phyloP scores from a whole-genome alignment of 1,139 yeast species.

The Kodamaea sp. region DNA sequence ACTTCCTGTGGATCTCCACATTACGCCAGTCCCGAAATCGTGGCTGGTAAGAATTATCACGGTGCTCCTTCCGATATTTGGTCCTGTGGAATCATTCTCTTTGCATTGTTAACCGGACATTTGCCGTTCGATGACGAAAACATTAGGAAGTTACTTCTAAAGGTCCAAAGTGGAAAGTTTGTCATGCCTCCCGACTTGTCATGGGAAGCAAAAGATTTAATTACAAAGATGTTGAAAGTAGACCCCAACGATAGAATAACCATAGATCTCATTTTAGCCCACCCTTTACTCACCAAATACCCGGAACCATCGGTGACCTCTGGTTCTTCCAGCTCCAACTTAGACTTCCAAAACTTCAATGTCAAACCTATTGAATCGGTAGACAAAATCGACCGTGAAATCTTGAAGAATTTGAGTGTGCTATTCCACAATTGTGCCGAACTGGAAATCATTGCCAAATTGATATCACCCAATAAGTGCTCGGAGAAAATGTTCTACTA shows the following conservation, averaged over 20 bases:
- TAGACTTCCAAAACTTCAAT: slow-evolving; percentile 34
- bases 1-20: slow-evolving; percentile 99
- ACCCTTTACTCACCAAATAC: slow-evolving; percentile 80
- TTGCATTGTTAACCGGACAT: slow-evolving; percentile 92
- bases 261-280: slow-evolving; percentile 69
- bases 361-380: slow-evolving; percentile 51
- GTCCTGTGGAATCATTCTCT: slow-evolving; percentile 96
- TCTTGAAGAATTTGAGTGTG: slow-evolving; percentile 80
- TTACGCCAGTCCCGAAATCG: slow-evolving; percentile 97
- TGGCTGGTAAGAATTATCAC: slow-evolving; percentile 89
- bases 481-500: slow-evolving; percentile 92
- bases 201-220: slow-evolving; percentile 82
- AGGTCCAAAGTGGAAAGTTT: slow-evolving; percentile 89
- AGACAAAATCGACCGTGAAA: slow-evolving; percentile 74
- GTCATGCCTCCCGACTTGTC: slow-evolving; percentile 81
- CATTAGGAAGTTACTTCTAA: slow-evolving; percentile 77
- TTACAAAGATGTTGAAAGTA: slow-evolving; percentile 76
- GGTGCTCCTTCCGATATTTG: slow-evolving; percentile 98
- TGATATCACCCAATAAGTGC: slow-evolving; percentile 60
- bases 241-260: slow-evolving; percentile 78
- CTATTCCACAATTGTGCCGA: slow-evolving; percentile 87
- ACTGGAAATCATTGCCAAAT: slow-evolving; percentile 56
- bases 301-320: slow-evolving; percentile 38
- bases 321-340: slow-evolving; percentile 19
- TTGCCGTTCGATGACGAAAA: slow-evolving; percentile 97